These are phyloP conservation scores for Metarhizium brunneum DNA, from an alignment of 2,329 filamentous ascomycete species.

Conservation along the genomic window DNA sequence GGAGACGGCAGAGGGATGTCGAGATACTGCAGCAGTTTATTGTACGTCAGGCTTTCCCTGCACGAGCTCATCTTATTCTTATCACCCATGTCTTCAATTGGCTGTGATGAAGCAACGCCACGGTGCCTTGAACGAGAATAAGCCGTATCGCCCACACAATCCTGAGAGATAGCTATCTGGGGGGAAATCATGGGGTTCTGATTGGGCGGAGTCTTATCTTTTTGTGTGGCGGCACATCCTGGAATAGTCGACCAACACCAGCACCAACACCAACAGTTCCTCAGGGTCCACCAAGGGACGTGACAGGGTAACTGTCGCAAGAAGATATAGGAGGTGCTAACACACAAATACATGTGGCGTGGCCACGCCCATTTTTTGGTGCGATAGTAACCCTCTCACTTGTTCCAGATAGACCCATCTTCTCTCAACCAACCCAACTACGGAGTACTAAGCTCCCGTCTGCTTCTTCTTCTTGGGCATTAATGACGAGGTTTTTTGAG, in stretches of 20 bases:
- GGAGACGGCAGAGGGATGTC: not conserved
- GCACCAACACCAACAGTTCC: not conserved
- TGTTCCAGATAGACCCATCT: not conserved
- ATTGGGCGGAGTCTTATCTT: constrained; percentile 22
- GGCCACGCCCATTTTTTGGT: too few relatives aligned
- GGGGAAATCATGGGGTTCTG: constrained; percentile 1
- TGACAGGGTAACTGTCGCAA: not conserved
- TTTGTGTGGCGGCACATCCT: constrained; percentile 11
- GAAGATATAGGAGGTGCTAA: too few relatives aligned
- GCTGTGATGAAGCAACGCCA: not conserved
- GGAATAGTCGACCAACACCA: not conserved
- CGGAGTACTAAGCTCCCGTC: too few relatives aligned
- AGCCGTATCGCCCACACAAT: not conserved
- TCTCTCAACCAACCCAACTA: not conserved
- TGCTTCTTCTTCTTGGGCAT: too few relatives aligned
- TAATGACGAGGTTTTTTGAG: too few relatives aligned
- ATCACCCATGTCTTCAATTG: not conserved
- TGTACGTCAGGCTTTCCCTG: not conserved
- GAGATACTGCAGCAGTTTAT: not conserved
- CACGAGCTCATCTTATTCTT: not conserved
- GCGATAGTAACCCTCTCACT: too few relatives aligned
- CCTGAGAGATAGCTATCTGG: constrained; percentile 2
- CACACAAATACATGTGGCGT: too few relatives aligned
- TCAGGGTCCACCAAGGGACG: not conserved
- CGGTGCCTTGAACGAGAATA: not conserved